Evolutionary conservation across 2,329 filamentous ascomycete species (phyloP), one percentile per base, ranked within the genome.

Genomic region (Teratosphaeria zuluensis): DNA sequence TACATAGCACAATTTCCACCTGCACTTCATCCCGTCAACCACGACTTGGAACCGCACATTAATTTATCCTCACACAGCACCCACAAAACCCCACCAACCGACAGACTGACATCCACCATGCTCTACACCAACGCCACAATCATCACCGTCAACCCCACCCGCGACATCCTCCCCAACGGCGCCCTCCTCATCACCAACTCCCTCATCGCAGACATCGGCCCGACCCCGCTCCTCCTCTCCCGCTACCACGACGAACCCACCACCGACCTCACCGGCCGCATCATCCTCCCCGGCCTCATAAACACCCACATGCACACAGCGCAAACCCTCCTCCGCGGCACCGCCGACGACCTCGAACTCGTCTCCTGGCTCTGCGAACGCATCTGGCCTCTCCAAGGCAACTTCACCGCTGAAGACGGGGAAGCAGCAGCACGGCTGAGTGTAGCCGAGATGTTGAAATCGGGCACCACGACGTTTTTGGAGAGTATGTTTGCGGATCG

Each of bases 401-500:
- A 74, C 53, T 78, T 77, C 63, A 76, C 73, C 0, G 66, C 69
- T 2, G 73, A 74, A 35, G 78, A 81, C 66, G 79, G 78, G 19
- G 80, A 80, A 64, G 73, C 76, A 3, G 78, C 78, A 4, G 77
- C 76, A 1, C 67, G 75, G 5, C 67, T 80, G 46, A 79, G 74
- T 21, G 79, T 81, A 46, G 78, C 75, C 0, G 78, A 81, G 67
- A 79, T 81, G 77, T 68, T 80, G 35, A 74, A 75, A 64, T 75
- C 72, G 3, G 78, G 78, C 0, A 80, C 78, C 3, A 81, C 78
- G 2, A 79, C 75, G 61, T 81, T 81, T 61, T 68, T 81, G 5
- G 78, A 81, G 65, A 79, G 77, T 51, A 80, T 81, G 78, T 78
- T 78, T 59, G 74, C 76, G 5, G 72, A 78, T 63, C 72, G 76